Evolutionary conservation across 768 basidiomycete species (phyloP), one percentile per base, ranked within the genome.

Genomic region (Mycena olivaceomarginata): DNA sequence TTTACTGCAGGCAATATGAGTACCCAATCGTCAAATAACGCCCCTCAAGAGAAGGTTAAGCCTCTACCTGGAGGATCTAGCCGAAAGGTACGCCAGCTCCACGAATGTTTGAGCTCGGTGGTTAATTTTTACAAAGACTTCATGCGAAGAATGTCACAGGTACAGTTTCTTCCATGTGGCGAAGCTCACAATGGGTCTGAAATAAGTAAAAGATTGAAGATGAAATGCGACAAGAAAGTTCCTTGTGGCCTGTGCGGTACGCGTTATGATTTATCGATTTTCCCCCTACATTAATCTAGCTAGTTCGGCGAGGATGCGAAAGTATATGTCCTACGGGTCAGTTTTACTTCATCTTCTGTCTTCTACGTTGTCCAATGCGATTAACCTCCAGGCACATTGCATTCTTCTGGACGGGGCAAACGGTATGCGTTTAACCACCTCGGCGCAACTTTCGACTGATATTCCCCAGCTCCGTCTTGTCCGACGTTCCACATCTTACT

Each of bases 171-270:
- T 31, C 15, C 45, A 20, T 43, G 40, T 39, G 15, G 31, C 37
- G 22, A 8, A 39, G 3, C 31, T 10, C 31, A 31, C 3, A 31
- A 31, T 31, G 31, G 31, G 31, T 48, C 67, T 70, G 22, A 70
- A 6, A 20, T 2, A 69, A 67, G 20, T 62, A 11, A 8, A 20
- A 87, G 86, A 70, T 78, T 87, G 72, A 87, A 87, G 71, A 82
- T 88, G n/a, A 88, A 84, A 70, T 87, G 87, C 66, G 87, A 87
- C 51, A 87, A 87, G 75, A 85, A 85, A 71, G 20, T 87, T 13
- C 78, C 75, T 11, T 76, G 80, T 46, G 56, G 53, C 16, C 75
- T 72, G 37, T 79, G 76, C 48, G 39, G 76, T 77, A 72, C 20
- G 74, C 15, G 41, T 20, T 5, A 18, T 65, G 57, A 11, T 65